Conservation (phyloP, 2,329 filamentous ascomycete species). For the Ceratocystis cacaofunesta region DNA sequence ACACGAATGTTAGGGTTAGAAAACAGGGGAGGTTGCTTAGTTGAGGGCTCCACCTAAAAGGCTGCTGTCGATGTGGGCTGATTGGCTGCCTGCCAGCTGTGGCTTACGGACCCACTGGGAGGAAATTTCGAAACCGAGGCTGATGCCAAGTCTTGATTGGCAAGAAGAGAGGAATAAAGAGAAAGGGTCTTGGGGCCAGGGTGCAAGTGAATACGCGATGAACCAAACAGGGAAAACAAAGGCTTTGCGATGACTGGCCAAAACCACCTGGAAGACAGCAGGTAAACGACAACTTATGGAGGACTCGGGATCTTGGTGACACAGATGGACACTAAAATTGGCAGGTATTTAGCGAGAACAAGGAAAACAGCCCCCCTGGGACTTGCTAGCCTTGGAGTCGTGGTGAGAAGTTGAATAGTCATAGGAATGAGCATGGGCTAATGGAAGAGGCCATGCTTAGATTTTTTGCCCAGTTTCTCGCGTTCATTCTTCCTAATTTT, state of each 20-base stretch:
- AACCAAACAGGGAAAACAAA: neutral
- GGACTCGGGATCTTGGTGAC: neutral
- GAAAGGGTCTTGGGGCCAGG: neutral
- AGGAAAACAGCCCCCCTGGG: neutral
- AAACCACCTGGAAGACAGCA: neutral
- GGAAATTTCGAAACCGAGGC: too few relatives aligned
- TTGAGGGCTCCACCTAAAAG: neutral
- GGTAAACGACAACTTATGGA: neutral
- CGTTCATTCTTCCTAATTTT: neutral
- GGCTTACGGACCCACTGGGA: neutral
- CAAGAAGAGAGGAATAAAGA: neutral
- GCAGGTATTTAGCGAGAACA: neutral
- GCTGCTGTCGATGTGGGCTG: neutral
- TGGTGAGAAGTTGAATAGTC: neutral
- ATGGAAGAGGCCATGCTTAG: too few relatives aligned
- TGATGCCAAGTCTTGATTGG: neutral
- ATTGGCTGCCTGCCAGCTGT: neutral
- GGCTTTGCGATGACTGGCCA: neutral
- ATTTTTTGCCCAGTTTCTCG: too few relatives aligned
- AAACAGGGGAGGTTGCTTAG: too few relatives aligned
- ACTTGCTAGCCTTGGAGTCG: neutral
- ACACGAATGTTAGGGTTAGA: neutral
- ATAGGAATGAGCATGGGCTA: neutral
- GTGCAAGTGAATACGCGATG: too few relatives aligned
- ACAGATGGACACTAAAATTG: neutral